Evolutionary conservation across 257 asterid species (phyloP).

Genomic region (Cinchona pubescens): DNA sequence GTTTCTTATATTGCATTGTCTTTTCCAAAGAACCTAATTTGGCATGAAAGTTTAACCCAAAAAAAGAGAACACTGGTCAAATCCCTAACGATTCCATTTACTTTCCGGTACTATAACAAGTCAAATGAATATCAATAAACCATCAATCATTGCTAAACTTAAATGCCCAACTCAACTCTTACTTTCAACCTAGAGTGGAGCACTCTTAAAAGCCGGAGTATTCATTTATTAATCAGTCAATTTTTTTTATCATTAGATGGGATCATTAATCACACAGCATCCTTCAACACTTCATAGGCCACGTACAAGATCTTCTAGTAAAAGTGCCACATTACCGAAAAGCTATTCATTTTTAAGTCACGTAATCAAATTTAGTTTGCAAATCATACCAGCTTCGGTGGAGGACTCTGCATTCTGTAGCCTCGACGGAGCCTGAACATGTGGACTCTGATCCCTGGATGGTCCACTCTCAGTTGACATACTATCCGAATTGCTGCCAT

Average conservation of each 20-base stretch:
- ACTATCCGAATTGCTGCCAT: conserved; percentile 58
- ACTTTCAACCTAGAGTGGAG: neutral
- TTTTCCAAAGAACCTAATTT: too few species aligned
- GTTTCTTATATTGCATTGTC: too few species aligned
- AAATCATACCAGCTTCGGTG: conserved; percentile 65
- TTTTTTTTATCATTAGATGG: neutral
- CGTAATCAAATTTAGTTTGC: neutral
- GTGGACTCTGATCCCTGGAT: conserved; percentile 73
- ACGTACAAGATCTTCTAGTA: neutral
- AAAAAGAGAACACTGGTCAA: too few species aligned
- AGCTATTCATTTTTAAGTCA: neutral
- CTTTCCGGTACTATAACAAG: too few species aligned
- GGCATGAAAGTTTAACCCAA: too few species aligned
- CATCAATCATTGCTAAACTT: neutral
- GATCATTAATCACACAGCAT: neutral
- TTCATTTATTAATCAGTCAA: neutral
- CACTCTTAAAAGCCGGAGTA: neutral
- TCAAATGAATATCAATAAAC: too few species aligned
- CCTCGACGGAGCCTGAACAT: conserved; percentile 61
- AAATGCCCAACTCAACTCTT: neutral
- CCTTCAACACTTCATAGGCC: too few species aligned
- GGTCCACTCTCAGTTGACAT: conserved; percentile 68
- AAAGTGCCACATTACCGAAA: neutral
- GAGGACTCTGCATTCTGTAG: conserved; percentile 76
- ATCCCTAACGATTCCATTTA: too few species aligned